Base-by-base conservation (phyloP, 768 basidiomycete species). In the Boletus sp. region DNA sequence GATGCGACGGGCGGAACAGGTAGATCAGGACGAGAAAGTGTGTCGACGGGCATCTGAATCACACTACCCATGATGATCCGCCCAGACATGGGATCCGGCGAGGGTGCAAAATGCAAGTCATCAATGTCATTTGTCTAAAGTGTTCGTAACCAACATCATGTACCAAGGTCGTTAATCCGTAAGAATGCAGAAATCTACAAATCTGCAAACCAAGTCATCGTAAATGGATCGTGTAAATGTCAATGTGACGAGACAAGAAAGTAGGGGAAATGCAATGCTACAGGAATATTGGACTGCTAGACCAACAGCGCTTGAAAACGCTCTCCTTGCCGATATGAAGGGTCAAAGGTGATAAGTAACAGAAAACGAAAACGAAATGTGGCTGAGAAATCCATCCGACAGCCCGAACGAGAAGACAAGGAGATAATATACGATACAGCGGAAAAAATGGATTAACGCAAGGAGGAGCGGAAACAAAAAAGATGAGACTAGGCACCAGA, bases 291-390 rank as follows among this genome's bases (percentile, higher is more conserved):
- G 53, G 56, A 56, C 61, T 62, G 69, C 62, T 62, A 60, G 62
- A 63, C 64, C 65, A 58, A 70, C 55, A 60, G 58, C 61, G 60
- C 56, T 56, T 40, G 61, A 66, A 60, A 66, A 62, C 53, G 69
- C 63, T 59, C 70, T 70, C 71, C 69, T 67, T 59, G 65, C 59
- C 64, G 65, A 54, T 61, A 61, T 66, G 67, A 71, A 69, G 72
- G 68, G 69, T 68, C 57, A 68, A 64, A 68, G 66, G 50, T 43
- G 60, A 71, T 71, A 72, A 71, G 71, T 71, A 57, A 64, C 68
- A 68, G 37, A 58, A 37, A 67, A 15, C 8, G 29, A 27, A 42
- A 60, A 60, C 51, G 39, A 46, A 19, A 44, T 43, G 49, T 56
- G 67, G 67, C 67, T 57, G 62, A 61, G 72, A 64, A 70, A 59